Evolutionary conservation across 257 asterid genomes (phyloP), one percentile per base, ranked within the genome.

Genomic region (Solanum habrochaites): DNA sequence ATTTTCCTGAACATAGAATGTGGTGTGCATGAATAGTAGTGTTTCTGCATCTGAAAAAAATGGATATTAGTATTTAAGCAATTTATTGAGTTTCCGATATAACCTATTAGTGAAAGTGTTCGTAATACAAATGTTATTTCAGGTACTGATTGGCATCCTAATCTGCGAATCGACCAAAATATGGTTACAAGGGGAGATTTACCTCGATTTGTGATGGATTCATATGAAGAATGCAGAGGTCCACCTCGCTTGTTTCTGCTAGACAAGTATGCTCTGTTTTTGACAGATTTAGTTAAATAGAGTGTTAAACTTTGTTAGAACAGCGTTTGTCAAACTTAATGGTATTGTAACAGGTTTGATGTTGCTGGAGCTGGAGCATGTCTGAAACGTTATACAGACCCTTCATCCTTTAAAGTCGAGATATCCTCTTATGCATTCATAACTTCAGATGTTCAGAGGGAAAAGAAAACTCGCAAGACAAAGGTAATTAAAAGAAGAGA

Each of bases 341-440:
- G 83, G 83, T 16, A 60, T 86, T 77, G 15, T 25, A 81, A 86
- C 82, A 97, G 99, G 96, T 97, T 96, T 90, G 99, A 97, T 91
- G 94, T 94, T 83, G 99, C 97, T 83, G 99, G 99, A 83, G 98
- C 97, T 91, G 99, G 99, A 89, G 97, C 99, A 86, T 96, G 98
- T 90, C 93, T 95, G 78, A 96, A 95, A 90, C 99, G 99, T 58
- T 97, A 94, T 91, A 95, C 99, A 6, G 99, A 97, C 87, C 99
- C 99, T 72, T 96, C 99, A 67, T 93, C 91, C 89, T 97, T 91
- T 89, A 97, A 93, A 92, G 87, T 90, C 73, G 99, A 94, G 89
- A 45, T 90, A 20, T 75, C 88, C 39, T 82, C 92, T 84, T 88
- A 91, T 83, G 90, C 83, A 87, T 88, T 87, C 88, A 86, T 89